Conservation (phyloP, 306 rosid genomes). For the Rosa persica region DNA sequence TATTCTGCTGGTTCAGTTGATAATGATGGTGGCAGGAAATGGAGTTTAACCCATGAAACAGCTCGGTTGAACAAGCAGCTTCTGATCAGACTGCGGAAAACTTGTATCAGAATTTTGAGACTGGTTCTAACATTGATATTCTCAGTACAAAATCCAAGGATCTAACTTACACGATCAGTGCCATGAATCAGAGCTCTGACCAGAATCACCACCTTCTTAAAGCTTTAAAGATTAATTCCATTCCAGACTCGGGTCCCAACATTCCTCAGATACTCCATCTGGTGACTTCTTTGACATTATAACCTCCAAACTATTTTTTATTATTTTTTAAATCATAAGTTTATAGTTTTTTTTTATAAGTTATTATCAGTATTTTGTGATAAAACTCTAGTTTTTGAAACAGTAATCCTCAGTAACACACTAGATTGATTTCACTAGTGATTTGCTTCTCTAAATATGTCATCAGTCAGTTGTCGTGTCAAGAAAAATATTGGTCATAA, state of each 20-base stretch:
- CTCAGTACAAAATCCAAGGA: conserved; percentile 52
- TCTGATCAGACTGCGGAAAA: conserved; percentile 65
- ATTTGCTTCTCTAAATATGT: not conserved
- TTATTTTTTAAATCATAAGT: not conserved
- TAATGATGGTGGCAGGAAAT: conserved; percentile 78
- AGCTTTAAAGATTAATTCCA: conserved; percentile 39
- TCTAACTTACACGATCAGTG: conserved; percentile 31
- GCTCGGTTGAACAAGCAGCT: conserved; percentile 54
- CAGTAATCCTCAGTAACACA: not conserved
- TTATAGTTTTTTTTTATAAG: not conserved
- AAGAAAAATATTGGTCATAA: not conserved
- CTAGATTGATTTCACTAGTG: not conserved
- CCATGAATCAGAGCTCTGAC: conserved; percentile 50
- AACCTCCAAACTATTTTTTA: not conserved
- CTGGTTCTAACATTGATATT: conserved; percentile 48
- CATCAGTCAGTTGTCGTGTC: not conserved
- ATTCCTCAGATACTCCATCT: conserved; percentile 90
- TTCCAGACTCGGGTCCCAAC: conserved; percentile 64
- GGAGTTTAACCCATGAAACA: conserved; percentile 83
- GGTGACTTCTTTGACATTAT: conserved; percentile 47
- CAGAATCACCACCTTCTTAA: conserved; percentile 43
- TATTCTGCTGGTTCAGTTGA: conserved; percentile 89
- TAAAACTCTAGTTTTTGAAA: too few relatives aligned
- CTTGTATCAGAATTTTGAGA: conserved; percentile 51
- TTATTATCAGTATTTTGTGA: not conserved